A percentile compares a stretch with the other conserved stretches of the same genome.
These are phyloP conservation scores for Orbilia brochopaga DNA, from an alignment of 2,329 filamentous ascomycete species.

Conservation along the genomic window DNA sequence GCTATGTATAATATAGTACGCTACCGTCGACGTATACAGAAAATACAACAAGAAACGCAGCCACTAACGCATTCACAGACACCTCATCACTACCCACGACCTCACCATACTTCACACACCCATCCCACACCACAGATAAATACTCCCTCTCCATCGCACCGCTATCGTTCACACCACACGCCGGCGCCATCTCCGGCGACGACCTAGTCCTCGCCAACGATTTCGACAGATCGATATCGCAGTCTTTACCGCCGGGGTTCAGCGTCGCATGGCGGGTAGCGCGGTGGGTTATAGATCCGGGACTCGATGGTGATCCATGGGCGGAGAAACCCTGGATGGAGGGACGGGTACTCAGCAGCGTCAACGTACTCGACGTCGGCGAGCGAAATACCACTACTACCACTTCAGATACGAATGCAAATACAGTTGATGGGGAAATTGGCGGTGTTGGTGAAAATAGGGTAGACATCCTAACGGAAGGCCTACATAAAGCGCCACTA, in stretches of 20 bases:
- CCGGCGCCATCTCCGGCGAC: slow-evolving; percentile 60
- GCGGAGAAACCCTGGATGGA: slow-evolving; percentile 86
- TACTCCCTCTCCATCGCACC: slow-evolving; percentile 45
- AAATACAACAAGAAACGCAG: slow-evolving; percentile 9
- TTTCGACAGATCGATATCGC: slow-evolving; percentile 87
- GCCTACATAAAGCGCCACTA: slow-evolving; percentile 57
- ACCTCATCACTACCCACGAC: slow-evolving; percentile 9
- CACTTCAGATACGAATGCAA: neutral
- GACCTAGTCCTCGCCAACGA: slow-evolving; percentile 93
- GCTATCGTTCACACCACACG: slow-evolving; percentile 16
- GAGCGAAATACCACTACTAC: slow-evolving; percentile 55
- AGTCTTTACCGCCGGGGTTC: slow-evolving; percentile 84
- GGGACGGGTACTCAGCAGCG: slow-evolving; percentile 77
- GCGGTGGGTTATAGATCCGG: slow-evolving; percentile 88
- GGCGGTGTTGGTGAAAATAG: slow-evolving; percentile 9
- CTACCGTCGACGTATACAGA: neutral
- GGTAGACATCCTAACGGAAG: slow-evolving; percentile 57
- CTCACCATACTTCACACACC: slow-evolving; percentile 36
- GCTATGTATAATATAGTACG: no score
- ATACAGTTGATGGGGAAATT: slow-evolving; percentile 55
- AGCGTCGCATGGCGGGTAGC: slow-evolving; percentile 82
- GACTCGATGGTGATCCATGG: slow-evolving; percentile 86
- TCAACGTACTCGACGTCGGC: slow-evolving; percentile 77
- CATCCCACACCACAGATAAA: slow-evolving; percentile 26
- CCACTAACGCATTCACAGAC: slow-evolving; percentile 16